A percentile compares a stretch with the other conserved stretches of the same genome.
Conservation (phyloP, 2,329 filamentous ascomycete genomes). For the Aspergillus candidus region DNA sequence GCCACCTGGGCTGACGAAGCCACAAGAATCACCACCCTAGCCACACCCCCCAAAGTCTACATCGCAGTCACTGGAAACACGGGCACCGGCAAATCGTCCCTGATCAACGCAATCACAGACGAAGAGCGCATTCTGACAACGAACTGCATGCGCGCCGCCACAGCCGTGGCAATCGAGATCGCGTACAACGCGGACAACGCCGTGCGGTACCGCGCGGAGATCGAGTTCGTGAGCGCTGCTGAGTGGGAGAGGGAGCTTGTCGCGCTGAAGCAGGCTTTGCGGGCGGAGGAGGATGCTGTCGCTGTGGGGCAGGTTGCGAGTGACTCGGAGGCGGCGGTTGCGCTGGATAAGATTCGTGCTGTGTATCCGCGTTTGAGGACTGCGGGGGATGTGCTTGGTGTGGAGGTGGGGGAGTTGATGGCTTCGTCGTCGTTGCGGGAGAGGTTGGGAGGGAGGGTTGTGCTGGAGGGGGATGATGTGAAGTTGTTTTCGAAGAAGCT, state of each 20-base stretch:
- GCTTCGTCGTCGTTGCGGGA: constrained; percentile 32
- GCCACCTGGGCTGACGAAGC: too few relatives aligned
- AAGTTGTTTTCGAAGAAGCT: constrained; percentile 42
- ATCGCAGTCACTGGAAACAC: constrained; percentile 58
- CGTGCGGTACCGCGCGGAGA: constrained; percentile 48
- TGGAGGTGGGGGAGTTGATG: constrained; percentile 39
- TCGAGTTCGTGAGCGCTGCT: constrained; percentile 50
- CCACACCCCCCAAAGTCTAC: constrained; percentile 26
- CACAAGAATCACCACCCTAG: too few relatives aligned
- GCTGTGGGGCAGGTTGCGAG: constrained; percentile 33
- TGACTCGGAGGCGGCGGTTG: constrained; percentile 41
- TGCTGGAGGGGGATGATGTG: constrained; percentile 34
- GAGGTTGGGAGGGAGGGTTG: constrained; percentile 44
- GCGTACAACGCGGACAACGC: constrained; percentile 46
- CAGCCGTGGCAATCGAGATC: constrained; percentile 56
- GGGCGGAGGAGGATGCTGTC: constrained; percentile 36
- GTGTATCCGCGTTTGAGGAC: constrained; percentile 31
- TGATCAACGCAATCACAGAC: constrained; percentile 59
- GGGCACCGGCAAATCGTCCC: constrained; percentile 55
- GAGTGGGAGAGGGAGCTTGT: constrained; percentile 52
- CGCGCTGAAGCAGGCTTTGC: constrained; percentile 45
- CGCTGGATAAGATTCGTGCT: constrained; percentile 38
- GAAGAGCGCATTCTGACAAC: constrained; percentile 53
- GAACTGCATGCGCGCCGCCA: constrained; percentile 57
- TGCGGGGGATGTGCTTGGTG: constrained; percentile 37